Evolutionary conservation across 805 yeast species (phyloP).

Genomic region (Myxozyma geophila): DNA sequence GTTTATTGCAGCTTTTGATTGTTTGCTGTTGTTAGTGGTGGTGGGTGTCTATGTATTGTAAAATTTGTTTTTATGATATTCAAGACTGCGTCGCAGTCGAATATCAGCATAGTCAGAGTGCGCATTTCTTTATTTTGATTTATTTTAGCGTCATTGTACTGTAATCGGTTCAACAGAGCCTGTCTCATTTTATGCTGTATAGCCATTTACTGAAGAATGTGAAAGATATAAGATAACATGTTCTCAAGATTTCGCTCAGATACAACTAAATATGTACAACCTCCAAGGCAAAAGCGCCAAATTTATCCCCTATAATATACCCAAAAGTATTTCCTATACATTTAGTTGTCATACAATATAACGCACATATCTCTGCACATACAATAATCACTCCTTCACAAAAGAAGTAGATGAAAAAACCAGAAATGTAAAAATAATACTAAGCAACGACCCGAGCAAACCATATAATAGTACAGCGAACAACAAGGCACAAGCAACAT

Average conservation of each 20-base stretch:
- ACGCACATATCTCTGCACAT: neutral
- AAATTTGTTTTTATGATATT: neutral
- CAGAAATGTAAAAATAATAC: neutral
- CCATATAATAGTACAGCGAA: neutral
- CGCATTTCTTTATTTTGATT: neutral
- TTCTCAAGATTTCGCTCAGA: neutral
- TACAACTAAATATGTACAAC: neutral
- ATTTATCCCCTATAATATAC: neutral
- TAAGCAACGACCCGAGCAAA: neutral
- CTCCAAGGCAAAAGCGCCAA: constrained; percentile 1
- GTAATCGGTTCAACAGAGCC: too few relatives aligned
- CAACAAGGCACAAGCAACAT: neutral
- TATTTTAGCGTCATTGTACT: neutral
- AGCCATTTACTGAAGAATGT: neutral
- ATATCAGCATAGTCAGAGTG: neutral
- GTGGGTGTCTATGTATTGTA: neutral
- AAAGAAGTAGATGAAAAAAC: neutral
- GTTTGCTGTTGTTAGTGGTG: neutral
- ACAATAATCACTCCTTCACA: neutral
- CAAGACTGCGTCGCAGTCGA: neutral
- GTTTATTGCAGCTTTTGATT: neutral
- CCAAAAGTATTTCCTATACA: neutral
- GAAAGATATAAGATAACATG: neutral
- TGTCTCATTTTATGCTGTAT: neutral
- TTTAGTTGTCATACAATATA: neutral